Evolutionary conservation across 768 basidiomycete genomes (phyloP).

Genomic region (Russula lepida): DNA sequence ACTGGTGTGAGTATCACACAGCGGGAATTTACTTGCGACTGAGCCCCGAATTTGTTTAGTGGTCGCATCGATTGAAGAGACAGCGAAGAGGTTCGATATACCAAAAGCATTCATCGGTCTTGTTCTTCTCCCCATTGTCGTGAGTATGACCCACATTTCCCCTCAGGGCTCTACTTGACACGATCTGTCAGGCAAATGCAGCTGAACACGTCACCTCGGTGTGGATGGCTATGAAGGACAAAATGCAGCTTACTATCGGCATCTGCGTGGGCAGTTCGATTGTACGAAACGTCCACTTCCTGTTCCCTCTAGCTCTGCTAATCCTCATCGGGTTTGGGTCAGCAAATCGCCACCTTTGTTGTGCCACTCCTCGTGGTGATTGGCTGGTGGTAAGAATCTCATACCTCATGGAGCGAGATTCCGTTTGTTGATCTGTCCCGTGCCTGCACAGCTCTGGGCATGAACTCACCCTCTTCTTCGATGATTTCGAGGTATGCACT

Average conservation of each 20-base stretch:
- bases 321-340: background rate
- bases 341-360: conserved; percentile 85
- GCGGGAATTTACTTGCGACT: background rate
- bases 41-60: conserved; percentile 34
- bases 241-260: conserved; percentile 67
- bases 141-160: conserved; percentile 29
- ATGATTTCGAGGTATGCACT: conserved; percentile 63
- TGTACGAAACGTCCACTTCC: conserved; percentile 34
- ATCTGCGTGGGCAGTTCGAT: conserved; percentile 79
- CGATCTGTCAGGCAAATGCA: conserved; percentile 52
- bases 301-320: background rate
- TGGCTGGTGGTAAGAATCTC: conserved; percentile 66
- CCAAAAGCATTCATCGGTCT: conserved; percentile 82
- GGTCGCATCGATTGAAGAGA: conserved; percentile 89
- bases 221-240: conserved; percentile 81
- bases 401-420: conserved; percentile 12
- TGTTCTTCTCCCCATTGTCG: conserved; percentile 82
- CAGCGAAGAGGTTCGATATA: conserved; percentile 69
- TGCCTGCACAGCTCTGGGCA: conserved; percentile 44
- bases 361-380: conserved; percentile 82
- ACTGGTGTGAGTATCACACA: conserved; percentile 52
- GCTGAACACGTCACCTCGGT: conserved; percentile 82
- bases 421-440: conserved; percentile 8
- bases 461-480: conserved; percentile 74
- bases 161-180: background rate